A percentile compares a stretch with the other conserved stretches of the same genome.
Evolutionary conservation across 2,329 filamentous ascomycete genomes (phyloP).

Genomic region (Fusarium metavorans): DNA sequence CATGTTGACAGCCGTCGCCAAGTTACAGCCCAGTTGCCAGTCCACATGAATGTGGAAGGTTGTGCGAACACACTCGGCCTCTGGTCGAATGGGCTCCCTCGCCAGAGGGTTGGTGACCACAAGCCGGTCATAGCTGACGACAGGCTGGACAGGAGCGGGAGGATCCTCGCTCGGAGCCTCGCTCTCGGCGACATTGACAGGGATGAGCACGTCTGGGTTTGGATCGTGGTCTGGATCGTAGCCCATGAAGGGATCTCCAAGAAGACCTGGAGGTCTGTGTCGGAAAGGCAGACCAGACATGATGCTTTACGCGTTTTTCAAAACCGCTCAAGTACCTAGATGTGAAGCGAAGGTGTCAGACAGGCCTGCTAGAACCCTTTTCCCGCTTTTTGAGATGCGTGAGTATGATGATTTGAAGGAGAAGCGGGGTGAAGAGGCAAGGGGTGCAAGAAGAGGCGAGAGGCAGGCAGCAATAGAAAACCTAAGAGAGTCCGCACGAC

Average conservation of each 20-base stretch:
- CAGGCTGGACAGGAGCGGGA: no score
- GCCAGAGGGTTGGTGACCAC: background rate
- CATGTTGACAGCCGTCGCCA: constrained; percentile 28
- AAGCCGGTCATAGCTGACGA: background rate
- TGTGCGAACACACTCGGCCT: constrained; percentile 26
- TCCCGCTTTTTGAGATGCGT: background rate
- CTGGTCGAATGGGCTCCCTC: background rate
- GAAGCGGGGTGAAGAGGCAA: background rate
- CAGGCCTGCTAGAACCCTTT: background rate
- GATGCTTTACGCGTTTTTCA: background rate
- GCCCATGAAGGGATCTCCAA: background rate
- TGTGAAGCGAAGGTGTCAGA: background rate
- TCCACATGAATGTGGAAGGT: constrained; percentile 45
- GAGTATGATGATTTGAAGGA: background rate
- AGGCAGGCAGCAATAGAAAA: background rate
- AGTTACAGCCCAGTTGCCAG: constrained; percentile 29
- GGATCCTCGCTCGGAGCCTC: background rate
- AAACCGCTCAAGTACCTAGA: background rate
- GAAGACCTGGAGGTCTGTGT: background rate
- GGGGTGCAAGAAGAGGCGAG: background rate
- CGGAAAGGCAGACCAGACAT: background rate
- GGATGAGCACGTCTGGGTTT: background rate
- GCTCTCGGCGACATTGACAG: no score
- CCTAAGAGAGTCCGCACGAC: background rate
- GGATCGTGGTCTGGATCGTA: background rate